Evolutionary conservation across 78 protist species (phyloP), one percentile per base, ranked within the genome.

Genomic region (Cyanophora paradoxa): DNA sequence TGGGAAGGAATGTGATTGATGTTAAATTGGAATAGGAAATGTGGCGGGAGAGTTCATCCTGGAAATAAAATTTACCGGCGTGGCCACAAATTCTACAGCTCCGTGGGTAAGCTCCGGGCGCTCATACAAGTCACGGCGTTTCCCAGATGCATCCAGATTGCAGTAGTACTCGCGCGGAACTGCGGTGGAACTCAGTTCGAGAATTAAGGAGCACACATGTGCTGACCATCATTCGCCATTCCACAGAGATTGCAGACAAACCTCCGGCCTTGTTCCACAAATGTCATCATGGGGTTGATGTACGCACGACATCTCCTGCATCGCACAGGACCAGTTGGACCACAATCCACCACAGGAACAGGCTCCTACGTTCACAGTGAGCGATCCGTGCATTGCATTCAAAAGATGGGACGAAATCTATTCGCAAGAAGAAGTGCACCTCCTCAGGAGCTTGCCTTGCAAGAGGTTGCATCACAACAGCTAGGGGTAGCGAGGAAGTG

Each of bases 261-360:
- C 22, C 64, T 24, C 34, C 81, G 58, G 30, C 94, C 94, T 46
- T 81, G 67, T 40, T 90, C 90, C 3, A 69, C 17, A 31, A 86
- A 90, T 1, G 40, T 10, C 31, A 77, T 34, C 66, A 74, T 74
- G 22, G 90, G 86, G 72, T 84, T 85, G 62, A 84, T 57, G 86
- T 90, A 90, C 1, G 86, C 85, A 36, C 78, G 76, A 82, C 94
- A 90, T 0, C 80, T 48, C n/a, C 5, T 5, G 84, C 93, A 89
- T 24, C 93, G 79, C 20, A 80, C 17, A 20, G 80, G 80, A 2
- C 80, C 80, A 2, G 0, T 22, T 1, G 17, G 28, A 24, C 72
- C 72, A 14, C 10, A 28, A 62, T 75, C 63, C 40, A 42, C 71
- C 10, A 64, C 58, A 3, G 80, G 80, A 33, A 40, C 40, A 17